phyloP scores from a whole-genome alignment of 495 filamentous ascomycete species.

The Haplographium delicatum region DNA sequence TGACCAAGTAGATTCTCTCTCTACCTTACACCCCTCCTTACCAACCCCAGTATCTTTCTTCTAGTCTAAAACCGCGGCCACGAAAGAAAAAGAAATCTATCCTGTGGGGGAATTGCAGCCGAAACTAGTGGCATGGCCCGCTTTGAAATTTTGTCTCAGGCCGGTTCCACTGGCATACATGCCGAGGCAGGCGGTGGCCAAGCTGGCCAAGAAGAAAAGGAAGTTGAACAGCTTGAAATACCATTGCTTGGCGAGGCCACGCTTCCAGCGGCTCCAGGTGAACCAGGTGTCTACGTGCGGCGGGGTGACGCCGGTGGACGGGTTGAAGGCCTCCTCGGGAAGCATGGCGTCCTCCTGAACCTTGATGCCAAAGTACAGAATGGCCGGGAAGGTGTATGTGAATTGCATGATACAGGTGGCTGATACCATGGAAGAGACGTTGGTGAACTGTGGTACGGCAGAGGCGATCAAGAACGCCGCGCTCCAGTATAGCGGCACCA shows the following conservation, averaged over 20 bases:
- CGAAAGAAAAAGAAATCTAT: too few species aligned
- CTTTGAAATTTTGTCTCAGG: neutral
- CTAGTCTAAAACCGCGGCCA: too few species aligned
- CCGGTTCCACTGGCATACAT: neutral
- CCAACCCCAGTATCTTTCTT: too few species aligned
- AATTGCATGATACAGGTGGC: constrained; percentile 35
- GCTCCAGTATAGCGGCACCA: constrained; percentile 52
- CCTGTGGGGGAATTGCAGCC: neutral
- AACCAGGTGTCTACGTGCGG: too few species aligned
- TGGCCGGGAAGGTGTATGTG: constrained; percentile 6
- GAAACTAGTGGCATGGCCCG: neutral
- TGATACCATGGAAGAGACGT: constrained; percentile 36
- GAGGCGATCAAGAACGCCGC: constrained; percentile 46
- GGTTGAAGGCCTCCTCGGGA: constrained; percentile 40
- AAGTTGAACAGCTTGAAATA: neutral
- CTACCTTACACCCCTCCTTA: too few species aligned
- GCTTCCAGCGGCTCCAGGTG: constrained; percentile 29
- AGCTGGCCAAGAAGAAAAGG: neutral
- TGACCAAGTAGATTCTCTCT: too few species aligned
- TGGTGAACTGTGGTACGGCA: constrained; percentile 42
- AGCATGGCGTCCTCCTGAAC: constrained; percentile 36
- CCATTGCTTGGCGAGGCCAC: constrained; percentile 29
- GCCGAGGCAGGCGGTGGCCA: neutral
- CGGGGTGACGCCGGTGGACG: constrained; percentile 34
- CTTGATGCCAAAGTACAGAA: constrained; percentile 33